These are phyloP conservation scores for Microcera coccophila DNA, from an alignment of 2,329 filamentous ascomycete species.

Conservation along the genomic window DNA sequence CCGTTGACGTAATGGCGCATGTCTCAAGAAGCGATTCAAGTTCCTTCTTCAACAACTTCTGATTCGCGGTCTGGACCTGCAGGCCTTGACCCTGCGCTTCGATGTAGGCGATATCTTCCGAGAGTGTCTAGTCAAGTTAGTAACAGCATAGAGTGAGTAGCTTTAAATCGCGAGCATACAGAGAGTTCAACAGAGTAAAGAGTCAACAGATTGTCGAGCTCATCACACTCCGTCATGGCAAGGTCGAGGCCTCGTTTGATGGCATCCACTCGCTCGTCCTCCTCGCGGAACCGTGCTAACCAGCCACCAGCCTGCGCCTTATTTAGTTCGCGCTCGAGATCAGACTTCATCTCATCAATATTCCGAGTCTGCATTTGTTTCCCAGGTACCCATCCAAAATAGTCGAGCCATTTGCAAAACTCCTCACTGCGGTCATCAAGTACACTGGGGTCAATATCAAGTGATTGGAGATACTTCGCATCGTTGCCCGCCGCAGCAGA, in stretches of 20 bases:
- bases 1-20: slow-evolving; percentile 77
- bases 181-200: slow-evolving; percentile 92
- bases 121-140: slow-evolving; percentile 63
- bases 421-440: slow-evolving; percentile 73
- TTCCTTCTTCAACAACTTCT: slow-evolving; percentile 88
- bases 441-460: slow-evolving; percentile 75
- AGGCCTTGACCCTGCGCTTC: slow-evolving; percentile 95
- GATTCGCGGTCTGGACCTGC: slow-evolving; percentile 94
- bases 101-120: slow-evolving; percentile 94
- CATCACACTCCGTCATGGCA: slow-evolving; percentile 92
- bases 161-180: slow-evolving; percentile 47
- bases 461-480: slow-evolving; percentile 68
- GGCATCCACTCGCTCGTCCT: slow-evolving; percentile 83
- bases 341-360: slow-evolving; percentile 75
- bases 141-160: too few species aligned
- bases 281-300: slow-evolving; percentile 77
- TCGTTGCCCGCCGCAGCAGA: slow-evolving; percentile 69
- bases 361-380: slow-evolving; percentile 69
- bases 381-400: slow-evolving; percentile 82
- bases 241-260: slow-evolving; percentile 83
- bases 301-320: slow-evolving; percentile 90
- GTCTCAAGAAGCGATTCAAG: slow-evolving; percentile 85
- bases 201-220: slow-evolving; percentile 89
- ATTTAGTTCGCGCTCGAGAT: slow-evolving; percentile 82
- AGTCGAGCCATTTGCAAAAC: slow-evolving; percentile 76